Conservation (phyloP, 2,329 filamentous ascomycete genomes). For the Mycosphaerella sp. region DNA sequence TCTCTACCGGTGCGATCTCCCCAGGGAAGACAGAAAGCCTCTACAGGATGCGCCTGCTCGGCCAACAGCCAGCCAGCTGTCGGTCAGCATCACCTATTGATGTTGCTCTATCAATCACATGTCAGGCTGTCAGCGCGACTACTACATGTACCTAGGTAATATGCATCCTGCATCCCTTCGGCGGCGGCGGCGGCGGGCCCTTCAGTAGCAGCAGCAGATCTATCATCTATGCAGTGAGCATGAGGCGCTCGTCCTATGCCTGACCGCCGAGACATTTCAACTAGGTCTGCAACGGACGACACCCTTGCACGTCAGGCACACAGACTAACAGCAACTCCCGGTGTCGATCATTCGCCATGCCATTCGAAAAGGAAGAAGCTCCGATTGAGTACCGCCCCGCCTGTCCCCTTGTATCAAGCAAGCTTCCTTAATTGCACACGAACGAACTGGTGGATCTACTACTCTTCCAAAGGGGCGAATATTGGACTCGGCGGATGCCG, state of each 20-base stretch:
- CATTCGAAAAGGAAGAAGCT: conserved; percentile 27
- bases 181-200: too few species aligned
- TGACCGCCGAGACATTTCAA: conserved; percentile 12
- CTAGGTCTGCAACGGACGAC: conserved; percentile 8
- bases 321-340: conserved; percentile 19
- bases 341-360: conserved; percentile 20
- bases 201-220: too few species aligned
- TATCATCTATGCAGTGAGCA: background rate
- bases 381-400: conserved; percentile 30
- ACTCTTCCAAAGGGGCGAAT: conserved; percentile 18
- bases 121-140: background rate
- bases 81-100: background rate
- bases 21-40: conserved; percentile 4
- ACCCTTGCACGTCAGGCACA: conserved; percentile 17
- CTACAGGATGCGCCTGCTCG: conserved; percentile 13
- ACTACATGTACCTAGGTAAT: background rate
- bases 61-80: background rate
- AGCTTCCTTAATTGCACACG: conserved; percentile 21
- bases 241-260: conserved; percentile 10
- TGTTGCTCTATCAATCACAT: too few species aligned
- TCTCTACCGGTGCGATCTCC: conserved; percentile 3
- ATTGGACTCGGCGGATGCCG: conserved; percentile 20
- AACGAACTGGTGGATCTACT: conserved; percentile 24
- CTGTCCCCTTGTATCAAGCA: conserved; percentile 23
- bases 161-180: too few species aligned